Base-by-base conservation (phyloP, 1,284 basidiomycete species). In the Omphalotus olearius region DNA sequence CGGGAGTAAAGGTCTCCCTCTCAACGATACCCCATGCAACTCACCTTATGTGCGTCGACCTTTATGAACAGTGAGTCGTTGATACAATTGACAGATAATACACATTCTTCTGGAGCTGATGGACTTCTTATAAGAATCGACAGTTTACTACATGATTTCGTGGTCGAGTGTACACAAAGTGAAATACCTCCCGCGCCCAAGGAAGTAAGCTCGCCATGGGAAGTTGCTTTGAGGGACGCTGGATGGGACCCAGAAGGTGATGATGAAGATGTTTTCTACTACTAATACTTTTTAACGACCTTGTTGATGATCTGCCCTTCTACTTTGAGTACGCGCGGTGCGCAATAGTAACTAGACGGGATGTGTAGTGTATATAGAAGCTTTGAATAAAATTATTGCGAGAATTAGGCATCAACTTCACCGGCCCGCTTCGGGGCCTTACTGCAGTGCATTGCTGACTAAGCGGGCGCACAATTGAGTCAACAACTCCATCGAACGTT, bases 31-130 rank as follows among this genome's bases (percentile, higher is more conserved):
- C 59, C 2, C 60, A 58, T 23, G 70, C 70, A 14, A 64, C 68
- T 2, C 71, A 72, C 54, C 69, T 69, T 54, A 68, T 67, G 7
- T 60, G 57, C 36, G 60, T 67, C 2, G 69, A 69, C 5, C 60
- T 71, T 52, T 52, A 62, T 7, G 56, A 61, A 13, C 52, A 62
- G 69, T 71, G 52, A 54, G 64, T 60, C 10, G 13, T 9, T 33
- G n/a, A n/a, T n/a, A n/a, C n/a, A 10, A 33, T 33, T 33, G 9
- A 33, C 7, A 17, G 9, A 33, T 33, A 33, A 7, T 10, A 2
- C 4, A 5, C 26, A 28, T 30, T 13, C 3, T 13, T 17, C 14
- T 18, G 14, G 35, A 28, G 17, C 40, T 42, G 17, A 40, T 36
- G 16, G 20, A 11, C 16, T 43, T 28, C 26, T 23, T 9, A n/a